Conservation (phyloP, 225 moss, liverwort and hornwort species). For the Marchantia polymorpha region DNA sequence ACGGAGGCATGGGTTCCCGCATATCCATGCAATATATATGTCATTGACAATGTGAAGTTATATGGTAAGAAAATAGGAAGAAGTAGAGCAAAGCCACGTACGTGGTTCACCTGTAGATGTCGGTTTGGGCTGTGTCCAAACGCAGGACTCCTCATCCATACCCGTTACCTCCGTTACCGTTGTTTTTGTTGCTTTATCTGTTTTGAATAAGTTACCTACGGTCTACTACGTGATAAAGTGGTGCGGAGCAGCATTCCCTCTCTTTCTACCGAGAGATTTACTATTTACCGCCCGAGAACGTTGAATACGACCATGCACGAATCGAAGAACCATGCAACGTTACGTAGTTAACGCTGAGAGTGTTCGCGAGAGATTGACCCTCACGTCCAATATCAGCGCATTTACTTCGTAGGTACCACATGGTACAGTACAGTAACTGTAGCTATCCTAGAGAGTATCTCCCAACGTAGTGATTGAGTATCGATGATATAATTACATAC, state of each 20-base stretch:
- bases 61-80: no score
- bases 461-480: no score
- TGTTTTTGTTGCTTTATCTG: background rate
- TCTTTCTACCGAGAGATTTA: background rate
- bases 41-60: no score
- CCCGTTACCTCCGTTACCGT: constrained; percentile 1
- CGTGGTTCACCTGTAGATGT: no score
- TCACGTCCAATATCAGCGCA: background rate
- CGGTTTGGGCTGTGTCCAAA: no score
- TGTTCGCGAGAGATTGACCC: background rate
- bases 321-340: background rate
- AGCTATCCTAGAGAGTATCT: background rate
- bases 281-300: background rate
- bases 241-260: background rate
- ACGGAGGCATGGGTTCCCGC: no score
- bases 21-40: no score
- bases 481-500: no score
- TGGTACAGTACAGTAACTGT: background rate
- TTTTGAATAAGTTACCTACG: background rate
- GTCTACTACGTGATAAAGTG: background rate
- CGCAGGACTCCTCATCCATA: background rate
- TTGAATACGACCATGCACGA: background rate
- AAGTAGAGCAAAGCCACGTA: no score
- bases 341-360: background rate
- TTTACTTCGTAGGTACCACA: background rate